Conservation (phyloP, 2,329 filamentous ascomycete species). For the Coniochaeta hoffmannii region DNA sequence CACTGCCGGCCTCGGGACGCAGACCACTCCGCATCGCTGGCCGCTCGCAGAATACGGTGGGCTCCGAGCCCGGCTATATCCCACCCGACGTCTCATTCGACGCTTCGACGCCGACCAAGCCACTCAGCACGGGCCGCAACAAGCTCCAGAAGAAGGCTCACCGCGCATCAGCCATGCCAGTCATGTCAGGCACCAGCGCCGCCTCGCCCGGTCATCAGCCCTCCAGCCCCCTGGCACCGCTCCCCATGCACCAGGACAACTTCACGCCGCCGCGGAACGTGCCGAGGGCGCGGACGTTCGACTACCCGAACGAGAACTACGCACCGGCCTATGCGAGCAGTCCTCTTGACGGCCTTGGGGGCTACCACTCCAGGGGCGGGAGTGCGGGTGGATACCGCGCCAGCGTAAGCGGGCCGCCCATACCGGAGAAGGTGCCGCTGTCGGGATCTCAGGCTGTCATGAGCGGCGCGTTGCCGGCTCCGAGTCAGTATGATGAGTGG, state of each 20-base stretch:
- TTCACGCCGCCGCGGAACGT: conserved; percentile 37
- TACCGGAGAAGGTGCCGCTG: conserved; percentile 65
- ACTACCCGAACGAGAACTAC: conserved; percentile 46
- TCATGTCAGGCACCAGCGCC: conserved; percentile 23
- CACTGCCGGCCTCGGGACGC: conserved; percentile 39
- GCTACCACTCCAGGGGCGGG: conserved; percentile 13
- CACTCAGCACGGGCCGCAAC: conserved; percentile 44
- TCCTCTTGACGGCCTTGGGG: conserved; percentile 11
- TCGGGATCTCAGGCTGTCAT: conserved; percentile 9
- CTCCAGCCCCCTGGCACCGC: conserved; percentile 44
- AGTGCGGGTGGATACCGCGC: conserved; percentile 15
- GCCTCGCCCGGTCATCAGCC: conserved; percentile 25
- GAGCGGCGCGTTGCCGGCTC: conserved; percentile 16
- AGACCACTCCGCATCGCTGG: conserved; percentile 42
- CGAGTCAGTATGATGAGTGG: conserved; percentile 21
- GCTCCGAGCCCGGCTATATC: conserved; percentile 20
- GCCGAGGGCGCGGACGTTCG: conserved; percentile 42
- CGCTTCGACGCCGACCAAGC: conserved; percentile 21
- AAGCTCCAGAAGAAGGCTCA: conserved; percentile 58
- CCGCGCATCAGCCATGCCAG: conserved; percentile 33
- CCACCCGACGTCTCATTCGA: conserved; percentile 20
- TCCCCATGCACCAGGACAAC: conserved; percentile 42
- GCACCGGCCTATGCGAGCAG: conserved; percentile 26
- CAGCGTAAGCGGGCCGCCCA: conserved; percentile 41
- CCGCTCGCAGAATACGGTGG: conserved; percentile 40